Base-by-base conservation (phyloP, 768 basidiomycete genomes). In the Hemileccinum rubropunctum region DNA sequence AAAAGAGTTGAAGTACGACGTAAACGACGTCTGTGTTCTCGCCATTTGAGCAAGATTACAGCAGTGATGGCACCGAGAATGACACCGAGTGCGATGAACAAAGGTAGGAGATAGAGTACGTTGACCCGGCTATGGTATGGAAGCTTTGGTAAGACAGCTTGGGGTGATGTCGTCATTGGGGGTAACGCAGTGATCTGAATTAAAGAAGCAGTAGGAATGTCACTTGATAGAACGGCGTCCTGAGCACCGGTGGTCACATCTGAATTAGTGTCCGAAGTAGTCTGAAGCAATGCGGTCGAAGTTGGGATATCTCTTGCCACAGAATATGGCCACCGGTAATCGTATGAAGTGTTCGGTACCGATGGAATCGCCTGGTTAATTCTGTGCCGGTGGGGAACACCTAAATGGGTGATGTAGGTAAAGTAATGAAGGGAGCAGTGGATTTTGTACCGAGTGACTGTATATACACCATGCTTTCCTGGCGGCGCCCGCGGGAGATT, bases 301-400 rank as follows among this genome's bases (percentile, higher is more conserved):
- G 53, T 53, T 4, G 65, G 57, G 10, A 56, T 23, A 30, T 56
- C 62, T 33, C 58, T 67, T 6, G 52, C 59, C 14, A 68, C 58
- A 21, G 72, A 67, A 51, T 70, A 74, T 1, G 71, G 68, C 73
- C 64, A 74, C 74, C 66, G 71, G 50, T 70, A 65, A 51, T 70
- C 63, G 44, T 59, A 66, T 38, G 67, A 64, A 14, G 67, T 61
- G 5, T 50, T 55, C 12, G 50, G 9, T 0, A 39, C 28, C n/a
- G 39, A 45, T 35, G 47, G 45, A 18, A 56, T 35, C 45, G 47
- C 58, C 42, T 58, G 60, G 30, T 60, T 57, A 15, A 58, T 49
- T 47, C 48, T 52, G 47, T 56, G 42, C 36, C 23, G 39, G 18
- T 30, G 44, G 41, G 28, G 28, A 34, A 34, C 15, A 32, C 55